Base-by-base conservation (phyloP, 495 filamentous ascomycete species). In the Terfezia claveryi region DNA sequence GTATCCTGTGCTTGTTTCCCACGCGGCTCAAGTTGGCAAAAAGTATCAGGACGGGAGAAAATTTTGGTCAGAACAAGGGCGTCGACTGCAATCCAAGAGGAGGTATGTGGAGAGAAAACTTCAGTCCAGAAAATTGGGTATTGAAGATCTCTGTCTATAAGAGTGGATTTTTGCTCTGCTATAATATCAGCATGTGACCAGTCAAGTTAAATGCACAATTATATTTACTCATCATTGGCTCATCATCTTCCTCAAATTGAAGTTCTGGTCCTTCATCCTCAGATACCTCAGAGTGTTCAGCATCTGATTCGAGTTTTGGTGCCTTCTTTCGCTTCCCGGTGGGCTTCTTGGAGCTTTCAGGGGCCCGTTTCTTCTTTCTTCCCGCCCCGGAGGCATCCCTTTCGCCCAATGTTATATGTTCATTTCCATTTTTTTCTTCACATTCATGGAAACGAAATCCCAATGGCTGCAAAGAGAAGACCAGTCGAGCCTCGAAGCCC, bases 91-190 rank as follows among this genome's bases (percentile, higher is more conserved):
- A 87, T 78, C 50, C 83, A 84, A 52, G 79, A 81, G 59, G 85
- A 74, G 3, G 84, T 84, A 12, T 82, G 72, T 0, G 87, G 80
- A 0, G 86, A 95, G 14, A 87, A 72, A 17, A 85, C 80, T 62
- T 99, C 91, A 3, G 81, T 80, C 91, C 92, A 99, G 68, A 94
- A 99, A 56, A 80, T 82, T 2, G 92, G 91, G 61, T 81, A 85
- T 23, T 76, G 77, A 14, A 94, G 72, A 20, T 88, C 85, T 9
- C 68, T 70, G 59, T 93, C 85, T 60, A 77, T 76, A 23, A 4
- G 27, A 1, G 1, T 32, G 27, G 27, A 32, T 5, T 32, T 32
- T 32, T 32, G 27, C 27, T 32, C 27, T 32, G 27, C 7, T 7
- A 32, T 32, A 7, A 32, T 32, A 32, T 32, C 27, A 32, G 27